Conservation (phyloP, 192 early-diverging fungal species). For the Podila verticillata region DNA sequence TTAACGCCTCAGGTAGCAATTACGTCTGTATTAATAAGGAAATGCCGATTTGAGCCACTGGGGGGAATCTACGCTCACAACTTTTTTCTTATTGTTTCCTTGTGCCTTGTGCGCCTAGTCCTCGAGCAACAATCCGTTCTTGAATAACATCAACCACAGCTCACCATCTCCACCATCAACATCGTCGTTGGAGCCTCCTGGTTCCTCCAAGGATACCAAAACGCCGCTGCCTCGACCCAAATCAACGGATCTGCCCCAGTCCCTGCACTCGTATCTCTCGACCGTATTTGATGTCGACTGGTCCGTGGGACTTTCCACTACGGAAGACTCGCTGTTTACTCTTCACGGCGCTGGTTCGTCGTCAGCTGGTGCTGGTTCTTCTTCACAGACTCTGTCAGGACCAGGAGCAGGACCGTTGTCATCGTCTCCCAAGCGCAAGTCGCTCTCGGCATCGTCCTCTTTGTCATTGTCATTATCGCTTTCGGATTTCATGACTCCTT, state of each 20-base stretch:
- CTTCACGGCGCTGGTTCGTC: background rate
- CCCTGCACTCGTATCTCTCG: constrained; percentile 31
- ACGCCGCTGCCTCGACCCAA: constrained; percentile 13
- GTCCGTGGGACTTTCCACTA: constrained; percentile 20
- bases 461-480: constrained; percentile 6
- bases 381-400: background rate
- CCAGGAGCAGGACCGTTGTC: background rate
- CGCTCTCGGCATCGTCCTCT: constrained; percentile 18
- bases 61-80: too few relatives aligned
- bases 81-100: too few relatives aligned
- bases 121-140: background rate
- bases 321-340: constrained; percentile 33
- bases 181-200: background rate
- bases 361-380: background rate
- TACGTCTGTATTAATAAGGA: too few relatives aligned
- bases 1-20: too few relatives aligned
- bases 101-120: background rate
- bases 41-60: too few relatives aligned
- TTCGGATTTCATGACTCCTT: background rate
- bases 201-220: background rate
- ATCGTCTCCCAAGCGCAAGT: constrained; percentile 27
- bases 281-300: constrained; percentile 41
- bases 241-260: constrained; percentile 25
- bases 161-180: background rate
- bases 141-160: background rate